Evolutionary conservation across 345 rosid genomes (phyloP).

Genomic region (Abelmoschus esculentus): DNA sequence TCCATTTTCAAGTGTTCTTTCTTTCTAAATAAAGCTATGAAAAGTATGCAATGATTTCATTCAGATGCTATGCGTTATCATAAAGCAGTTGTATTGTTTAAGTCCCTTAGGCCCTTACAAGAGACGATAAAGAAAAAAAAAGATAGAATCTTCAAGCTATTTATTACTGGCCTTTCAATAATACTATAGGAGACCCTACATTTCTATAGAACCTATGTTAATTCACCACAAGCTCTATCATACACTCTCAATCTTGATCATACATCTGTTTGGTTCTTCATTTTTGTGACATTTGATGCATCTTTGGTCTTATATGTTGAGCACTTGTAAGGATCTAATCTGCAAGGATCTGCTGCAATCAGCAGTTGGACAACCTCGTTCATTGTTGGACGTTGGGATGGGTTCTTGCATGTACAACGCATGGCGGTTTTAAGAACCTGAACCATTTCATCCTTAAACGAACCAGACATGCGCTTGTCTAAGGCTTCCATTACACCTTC

Average conservation of each 20-base stretch:
- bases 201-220: constrained; percentile 13
- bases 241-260: constrained; percentile 9
- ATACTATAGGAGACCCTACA: constrained; percentile 10
- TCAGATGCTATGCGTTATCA: constrained; percentile 40
- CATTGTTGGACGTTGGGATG: constrained; percentile 77
- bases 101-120: constrained; percentile 18
- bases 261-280: constrained; percentile 30
- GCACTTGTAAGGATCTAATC: constrained; percentile 34
- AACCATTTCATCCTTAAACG: constrained; percentile 63
- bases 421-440: constrained; percentile 66
- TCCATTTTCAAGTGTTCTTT: constrained; percentile 14
- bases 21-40: constrained; percentile 18
- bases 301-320: constrained; percentile 45
- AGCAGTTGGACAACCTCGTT: constrained; percentile 78
- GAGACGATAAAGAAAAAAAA: constrained; percentile 5
- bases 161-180: constrained; percentile 21
- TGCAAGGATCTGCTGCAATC: constrained; percentile 58
- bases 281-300: constrained; percentile 26
- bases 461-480: constrained; percentile 53
- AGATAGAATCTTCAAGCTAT: constrained; percentile 21
- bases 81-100: constrained; percentile 38
- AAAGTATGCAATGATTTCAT: constrained; percentile 37
- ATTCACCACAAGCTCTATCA: constrained; percentile 15
- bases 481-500: constrained; percentile 65
- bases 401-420: constrained; percentile 55